Base-by-base conservation (phyloP, 371 early-diverging fungal species). In the Entomophthora muscae region DNA sequence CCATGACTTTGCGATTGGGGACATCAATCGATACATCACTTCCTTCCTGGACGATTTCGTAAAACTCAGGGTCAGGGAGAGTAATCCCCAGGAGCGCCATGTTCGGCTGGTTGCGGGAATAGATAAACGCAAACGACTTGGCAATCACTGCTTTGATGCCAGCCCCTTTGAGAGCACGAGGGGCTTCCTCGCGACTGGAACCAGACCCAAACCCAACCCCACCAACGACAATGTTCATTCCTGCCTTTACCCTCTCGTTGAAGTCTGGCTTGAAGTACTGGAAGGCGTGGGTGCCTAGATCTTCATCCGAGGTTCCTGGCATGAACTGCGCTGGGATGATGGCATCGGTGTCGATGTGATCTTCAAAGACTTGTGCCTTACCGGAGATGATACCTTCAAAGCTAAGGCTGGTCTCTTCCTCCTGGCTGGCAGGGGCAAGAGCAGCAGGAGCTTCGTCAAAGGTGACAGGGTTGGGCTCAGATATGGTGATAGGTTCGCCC, bases 271-370 rank as follows among this genome's bases (percentile, higher is more conserved):
- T 76, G 67, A 77, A 77, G 69, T 82, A 82, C 59, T 84, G 79
- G 80, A 87, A 88, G 26, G 82, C 82, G 65, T 83, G 84, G 5
- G 78, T 78, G 51, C 88, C 86, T 28, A 86, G 72, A 61, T 86
- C 85, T 55, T 73, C 71, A 65, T 85, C 85, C 23, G 73, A 72
- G 2, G 70, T 77, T 51, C 86, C 86, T 13, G 85, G 85, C 86
- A 85, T 85, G 68, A 84, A 84, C 72, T 82, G 82, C 5, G 85
- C 85, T 17, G 87, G 87, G 67, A 86, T 86, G 61, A 86, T 87
- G 33, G 83, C 83, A 66, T 86, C 86, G 3, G 86, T 86, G 63
- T 86, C 87, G 60, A 86, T 71, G 72, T 86, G 73, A 66, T 87
- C 86, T 52, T 71, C 87, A 55, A 86, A 87, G 55, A 75, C 72